These are phyloP conservation scores for Phyllostachys edulis DNA, from an alignment of 176 grass and related monocot genomes.

Conservation along the genomic window DNA sequence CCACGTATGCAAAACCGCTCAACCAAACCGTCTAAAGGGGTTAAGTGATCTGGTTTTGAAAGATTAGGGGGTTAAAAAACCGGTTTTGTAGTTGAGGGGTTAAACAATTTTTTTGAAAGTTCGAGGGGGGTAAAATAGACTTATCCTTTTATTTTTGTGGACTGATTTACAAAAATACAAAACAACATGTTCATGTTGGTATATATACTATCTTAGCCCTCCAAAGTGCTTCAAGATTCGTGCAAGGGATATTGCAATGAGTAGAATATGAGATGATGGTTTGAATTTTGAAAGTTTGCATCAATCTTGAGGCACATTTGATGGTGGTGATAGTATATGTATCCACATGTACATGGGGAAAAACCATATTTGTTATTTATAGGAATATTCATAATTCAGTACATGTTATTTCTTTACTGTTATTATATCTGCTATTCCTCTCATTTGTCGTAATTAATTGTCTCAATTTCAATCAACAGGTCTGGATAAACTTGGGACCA, in stretches of 20 bases:
- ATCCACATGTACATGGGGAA: neutral
- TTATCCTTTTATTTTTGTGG: neutral
- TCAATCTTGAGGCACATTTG: neutral
- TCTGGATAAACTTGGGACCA: conserved; percentile 95
- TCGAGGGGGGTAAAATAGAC: too few relatives aligned
- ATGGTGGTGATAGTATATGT: neutral
- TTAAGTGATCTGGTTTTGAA: too few relatives aligned
- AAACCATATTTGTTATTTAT: neutral
- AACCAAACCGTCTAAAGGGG: too few relatives aligned
- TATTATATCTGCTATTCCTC: conserved; percentile 2
- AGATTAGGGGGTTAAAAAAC: too few relatives aligned
- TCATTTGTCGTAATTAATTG: conserved; percentile 11
- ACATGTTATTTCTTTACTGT: neutral
- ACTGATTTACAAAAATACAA: neutral
- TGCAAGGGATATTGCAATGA: neutral
- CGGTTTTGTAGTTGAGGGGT: too few relatives aligned
- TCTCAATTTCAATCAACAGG: conserved; percentile 50
- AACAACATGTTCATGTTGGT: neutral
- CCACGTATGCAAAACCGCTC: too few relatives aligned
- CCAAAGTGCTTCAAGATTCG: neutral
- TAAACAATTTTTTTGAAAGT: too few relatives aligned
- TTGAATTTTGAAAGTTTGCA: neutral
- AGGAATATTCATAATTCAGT: conserved; percentile 13
- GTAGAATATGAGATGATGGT: neutral
- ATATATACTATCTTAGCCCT: neutral